Base-by-base conservation (phyloP, 495 filamentous ascomycete species). In the Echria macrotheca region DNA sequence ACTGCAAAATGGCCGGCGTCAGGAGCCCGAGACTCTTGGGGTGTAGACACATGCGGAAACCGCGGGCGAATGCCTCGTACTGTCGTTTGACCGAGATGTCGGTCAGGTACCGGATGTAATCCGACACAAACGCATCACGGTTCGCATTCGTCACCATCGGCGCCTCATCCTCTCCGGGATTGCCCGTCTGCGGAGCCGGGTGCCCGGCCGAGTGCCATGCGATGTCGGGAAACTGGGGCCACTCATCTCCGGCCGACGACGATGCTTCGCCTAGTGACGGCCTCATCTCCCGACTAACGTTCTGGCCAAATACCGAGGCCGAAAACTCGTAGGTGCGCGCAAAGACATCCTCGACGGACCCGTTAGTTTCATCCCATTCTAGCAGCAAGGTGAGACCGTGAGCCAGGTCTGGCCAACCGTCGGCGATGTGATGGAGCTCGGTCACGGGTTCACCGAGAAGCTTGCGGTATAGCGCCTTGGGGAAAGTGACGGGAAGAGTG, bases 21-120 rank as follows among this genome's bases (percentile, higher is more conserved):
- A 95, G 85, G 28, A 95, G 77, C 0, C 74, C 73, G 4, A 95
- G 65, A 0, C 84, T 81, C 22, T 81, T 80, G 3, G 72, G 75
- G 53, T 87, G 77, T 28, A 96, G 70, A 57, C 87, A 86, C 2
- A 81, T 74, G 57, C 77, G 80, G 71, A 96, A 95, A n/a, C 91
- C 89, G 8, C 77, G 77, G 5, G 76, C 71, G 63, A 96, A 96
- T 4, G 91, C 89, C 29, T 82, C 73, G 54, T 79, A 91, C 58
- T 95, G 89, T 2, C 85, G 79, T 0, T 71, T 66, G 37, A 97
- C 77, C 3, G 89, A 90, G 39, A 84, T 79, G 59, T 86, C 74
- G 0, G 87, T 89, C 24, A 97, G 74, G 77, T 87, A 94, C 45
- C 76, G 78, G 53, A 95, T 86, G 66, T 97, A 96, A 63, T 95